Base-by-base conservation (phyloP, 129 eudicot genomes). In the Chrysanthemum makinoi region DNA sequence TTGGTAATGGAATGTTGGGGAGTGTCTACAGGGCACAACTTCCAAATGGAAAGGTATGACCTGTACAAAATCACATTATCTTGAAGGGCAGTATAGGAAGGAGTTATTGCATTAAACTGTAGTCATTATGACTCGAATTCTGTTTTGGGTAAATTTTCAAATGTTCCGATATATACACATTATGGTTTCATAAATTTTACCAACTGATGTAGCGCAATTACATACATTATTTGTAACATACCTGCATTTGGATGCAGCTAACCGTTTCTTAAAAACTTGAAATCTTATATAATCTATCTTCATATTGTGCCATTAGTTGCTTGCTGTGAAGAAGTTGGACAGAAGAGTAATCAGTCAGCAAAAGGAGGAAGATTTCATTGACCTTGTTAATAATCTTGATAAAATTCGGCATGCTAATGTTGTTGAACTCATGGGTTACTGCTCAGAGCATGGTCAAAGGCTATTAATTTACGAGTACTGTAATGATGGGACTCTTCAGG, bases 251-350 rank as follows among this genome's bases (percentile, higher is more conserved):
- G 18, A 10, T 1, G 30, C 13, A 30, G 30, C 16, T 5, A n/a
- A 51, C 48, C 49, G 14, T 15, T 14, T 49, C 20, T 54, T 13
- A 39, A 51, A 58, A 72, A 19, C 59, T 65, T 53, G 5, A 15
- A 65, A 49, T 57, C 78, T 77, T 64, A 82, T 22, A 4, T 60
- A 54, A 73, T 43, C 26, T 56, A 47, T 73, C 59, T 68, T 63
- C 72, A 4, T 58, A 56, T n/a, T 64, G 67, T 74, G 39, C 75
- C n/a, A 79, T 54, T 77, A 94, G 98, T 77, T 85, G 47, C 82
- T 94, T 70, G 98, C 97, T 35, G 87, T 94, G 73, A 94, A 89
- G 87, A 94, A 94, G 67, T 78, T 94, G 81, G 95, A 87, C 79
- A 94, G 78, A 79, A 84, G 81, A 75, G 87, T 84, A 30, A 70